Base-by-base conservation (phyloP, 2,329 filamentous ascomycete species). In the Albophoma yamanashiensis region DNA sequence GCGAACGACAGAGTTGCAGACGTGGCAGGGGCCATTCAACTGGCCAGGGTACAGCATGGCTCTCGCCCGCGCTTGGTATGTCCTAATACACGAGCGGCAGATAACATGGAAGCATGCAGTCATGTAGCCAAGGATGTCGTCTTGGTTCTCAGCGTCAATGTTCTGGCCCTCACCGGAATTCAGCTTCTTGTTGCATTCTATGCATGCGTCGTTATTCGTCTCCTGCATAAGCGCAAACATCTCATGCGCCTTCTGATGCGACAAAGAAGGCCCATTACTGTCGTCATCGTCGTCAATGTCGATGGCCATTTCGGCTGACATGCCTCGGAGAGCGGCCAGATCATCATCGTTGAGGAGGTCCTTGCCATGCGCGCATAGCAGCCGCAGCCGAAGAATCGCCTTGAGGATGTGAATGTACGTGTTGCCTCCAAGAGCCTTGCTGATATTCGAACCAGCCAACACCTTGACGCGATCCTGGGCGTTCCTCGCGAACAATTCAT, bases 361-460 rank as follows among this genome's bases (percentile, higher is more conserved):
- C 64, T 89, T 89, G n/a, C 94, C 94, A 70, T 97, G 93, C 1
- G 92, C 94, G 69, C 92, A 97, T 58, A 97, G 89, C 47, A 96
- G 81, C 12, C 94, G 89, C 22, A 99, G 83, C 38, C 93, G 88
- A 65, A 95, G 82, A 68, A 99, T 96, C 5, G 91, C 90, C 64
- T 94, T 92, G 62, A 99, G 76, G 55, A 99, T 94, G 67, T 96
- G 91, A 55, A 94, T 92, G 69, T 96, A 97, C n/a, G 89, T 89
- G 65, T 88, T 91, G 50, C 92, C 93, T 47, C 89, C 89, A 57
- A 94, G 79, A 63, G 84, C 83, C 63, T 85, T 87, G 58, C 83
- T 84, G 65, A 82, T 76, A 55, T 76, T 79, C 20, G 71, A 68
- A 34, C 67, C 86, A 76, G 70, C 85, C 75, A 97, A 85, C 2